Evolutionary conservation across 805 yeast genomes (phyloP), one percentile per base, ranked within the genome.

Genomic region (Suhomyces kilbournensis): DNA sequence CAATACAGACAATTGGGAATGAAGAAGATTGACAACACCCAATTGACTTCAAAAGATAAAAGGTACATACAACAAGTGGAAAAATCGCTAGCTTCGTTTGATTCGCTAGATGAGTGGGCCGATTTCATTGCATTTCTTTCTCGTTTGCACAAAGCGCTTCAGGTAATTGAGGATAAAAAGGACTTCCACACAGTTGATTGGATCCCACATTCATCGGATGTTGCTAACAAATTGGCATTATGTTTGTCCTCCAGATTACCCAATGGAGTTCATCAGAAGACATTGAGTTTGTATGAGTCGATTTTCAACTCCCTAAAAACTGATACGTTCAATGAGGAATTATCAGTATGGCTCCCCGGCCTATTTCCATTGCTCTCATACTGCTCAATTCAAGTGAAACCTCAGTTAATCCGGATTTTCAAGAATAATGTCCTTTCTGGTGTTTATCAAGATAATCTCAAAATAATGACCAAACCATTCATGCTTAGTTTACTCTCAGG

Each of bases 41-140:
- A 48, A 42, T 48, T 52, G 47, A 44, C 52, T 1, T 48, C 55
- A 1, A 83, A 84, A 60, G 92, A 87, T 63, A 86, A 82, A 70
- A 83, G 87, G 54, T 86, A 84, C 62, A 72, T 76, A 19, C 75
- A 81, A n/a, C 83, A 79, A 52, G 79, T 93, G 10, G 93, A 88
- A 49, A 81, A 85, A 58, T 89, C 94, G 0, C 73, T 94, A 20
- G 77, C 80, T 6, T 76, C 82, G 17, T 93, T 93, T 72, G 97
- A 90, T 49, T 72, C 88, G 1, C 86, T 91, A 1, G 88, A 84
- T 30, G 99, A 94, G 72, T 94, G 99, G 99, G 98, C 99, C 12
- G 99, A 94, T 66, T 91, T 93, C 66, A 94, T 94, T 52, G 86
- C 97, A 20, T 92, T 90, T 65, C 74, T 96, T 44, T 84, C 93